Evolutionary conservation across 345 rosid genomes (phyloP), one percentile per base, ranked within the genome.

Genomic region (Balakata baccata): DNA sequence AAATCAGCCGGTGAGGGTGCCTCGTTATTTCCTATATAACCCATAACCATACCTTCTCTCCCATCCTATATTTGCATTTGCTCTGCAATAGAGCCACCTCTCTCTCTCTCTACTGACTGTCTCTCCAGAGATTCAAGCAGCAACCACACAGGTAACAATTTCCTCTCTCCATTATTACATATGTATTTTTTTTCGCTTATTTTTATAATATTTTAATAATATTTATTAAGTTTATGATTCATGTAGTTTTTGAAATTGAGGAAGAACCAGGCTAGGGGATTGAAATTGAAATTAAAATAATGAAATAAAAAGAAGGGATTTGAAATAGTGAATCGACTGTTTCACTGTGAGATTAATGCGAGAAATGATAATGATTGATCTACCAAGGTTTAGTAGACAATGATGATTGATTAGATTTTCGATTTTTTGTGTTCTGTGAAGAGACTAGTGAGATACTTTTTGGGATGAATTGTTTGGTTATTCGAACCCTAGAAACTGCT

Each of bases 21-120:
- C 73, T 77, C 80, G 74, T 70, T 73, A 79, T 84, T 86, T 81
- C 85, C 89, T 87, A 87, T 87, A 87, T 87, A 87, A 77, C 72
- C 81, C 85, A 18, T 68, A 39, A 39, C 68, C 81, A 70, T 50
- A 14, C 45, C 52, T 62, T 18, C 37, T 60, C 71, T 64, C 64
- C 23, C 70, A 68, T 74, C 60, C 58, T 18, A 29, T 1, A 66
- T 56, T 53, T 43, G 69, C 84, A 68, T 64, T 67, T 9, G 18
- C 52, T 29, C 20, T 12, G 2, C 3, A 3, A 18, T 10, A 3
- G 25, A 16, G 37, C 10, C 43, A 38, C 72, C 38, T 41, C 41
- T 22, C 41, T 69, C 66, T 64, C 38, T 75, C 74, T 71, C 59
- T 63, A 68, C 69, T 70, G 69, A n/a, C 11, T 14, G 49, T 71